Base-by-base conservation (phyloP, 805 yeast genomes). In the Candida vartiovaarae region DNA sequence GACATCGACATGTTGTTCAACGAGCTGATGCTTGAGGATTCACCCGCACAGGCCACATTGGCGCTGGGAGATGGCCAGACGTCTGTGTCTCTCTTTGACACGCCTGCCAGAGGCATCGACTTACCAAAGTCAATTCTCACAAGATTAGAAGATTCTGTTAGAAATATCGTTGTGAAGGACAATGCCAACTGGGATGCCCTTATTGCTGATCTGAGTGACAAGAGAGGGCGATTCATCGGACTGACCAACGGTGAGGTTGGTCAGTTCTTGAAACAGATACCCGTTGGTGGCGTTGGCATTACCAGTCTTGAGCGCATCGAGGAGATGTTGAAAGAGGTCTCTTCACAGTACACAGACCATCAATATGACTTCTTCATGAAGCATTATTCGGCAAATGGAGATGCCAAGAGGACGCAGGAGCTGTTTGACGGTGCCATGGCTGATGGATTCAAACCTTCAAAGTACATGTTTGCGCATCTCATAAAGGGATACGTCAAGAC, bases 111-210 rank as follows among this genome's bases (percentile, higher is more conserved):
- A 11, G 57, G 58, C 2, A 48, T 52, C 23, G 26, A 52, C 4
- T 34, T 74, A 3, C 75, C 77, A 0, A 53, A 50, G 1, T 29
- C 61, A 0, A 59, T 75, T 6, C 46, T 60, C 10, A 63, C 61
- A 3, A 62, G 62, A 38, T 53, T 75, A 5, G 78, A 76, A 0
- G 63, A 70, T 25, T 60, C 75, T 0, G 59, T 69, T 1, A 64
- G 59, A 38, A 63, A 61, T 51, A 57, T 75, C 34, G 67, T 70
- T 1, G 62, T 68, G 7, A 64, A 64, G 46, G 61, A 65, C 5
- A 49, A 60, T 40, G 74, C 70, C 46, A 66, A 74, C 49, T 75
- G 80, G 80, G 48, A 53, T 4, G 44, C 62, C 37, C 65, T 73
- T 3, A 43, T 61, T 1, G 4, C 35, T 2, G 52, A 56, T 10